Conservation (phyloP, 371 early-diverging fungal genomes). For the Mucor circinelloides region DNA sequence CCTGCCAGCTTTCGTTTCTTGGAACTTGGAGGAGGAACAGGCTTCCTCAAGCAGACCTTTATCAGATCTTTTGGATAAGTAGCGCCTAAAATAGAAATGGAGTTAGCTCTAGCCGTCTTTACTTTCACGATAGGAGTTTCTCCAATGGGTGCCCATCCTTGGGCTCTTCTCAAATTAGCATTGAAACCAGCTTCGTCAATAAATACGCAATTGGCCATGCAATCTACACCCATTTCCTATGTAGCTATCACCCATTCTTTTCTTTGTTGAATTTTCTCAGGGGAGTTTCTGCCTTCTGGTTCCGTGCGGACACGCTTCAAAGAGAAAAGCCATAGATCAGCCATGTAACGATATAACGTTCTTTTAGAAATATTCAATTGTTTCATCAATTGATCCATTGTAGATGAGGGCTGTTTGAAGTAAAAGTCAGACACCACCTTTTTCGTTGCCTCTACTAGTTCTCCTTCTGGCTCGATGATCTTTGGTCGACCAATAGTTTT, state of each 20-base stretch:
- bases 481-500: constrained; percentile 23
- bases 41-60: constrained; percentile 18
- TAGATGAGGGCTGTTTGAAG: constrained; percentile 15
- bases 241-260: constrained; percentile 2
- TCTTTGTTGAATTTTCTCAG: constrained; percentile 9
- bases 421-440: constrained; percentile 9
- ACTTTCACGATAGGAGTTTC: not conserved
- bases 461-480: constrained; percentile 18
- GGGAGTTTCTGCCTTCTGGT: constrained; percentile 10
- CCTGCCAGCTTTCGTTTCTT: constrained; percentile 24
- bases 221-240: constrained; percentile 6
- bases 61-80: constrained; percentile 13
- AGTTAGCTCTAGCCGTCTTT: not conserved
- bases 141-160: constrained; percentile 1
- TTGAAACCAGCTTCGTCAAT: not conserved
- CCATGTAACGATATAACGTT: constrained; percentile 11
- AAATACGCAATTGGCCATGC: constrained; percentile 9
- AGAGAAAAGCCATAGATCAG: constrained; percentile 8
- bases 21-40: constrained; percentile 15
- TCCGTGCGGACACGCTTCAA: constrained; percentile 7
- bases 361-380: too few species aligned
- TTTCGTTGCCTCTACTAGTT: constrained; percentile 18
- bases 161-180: constrained; percentile 8
- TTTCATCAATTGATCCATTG: constrained; percentile 14
- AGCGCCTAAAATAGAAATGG: constrained; percentile 9